Evolutionary conservation across 805 yeast species (phyloP).

Genomic region (Monosporozyma servazzii): DNA sequence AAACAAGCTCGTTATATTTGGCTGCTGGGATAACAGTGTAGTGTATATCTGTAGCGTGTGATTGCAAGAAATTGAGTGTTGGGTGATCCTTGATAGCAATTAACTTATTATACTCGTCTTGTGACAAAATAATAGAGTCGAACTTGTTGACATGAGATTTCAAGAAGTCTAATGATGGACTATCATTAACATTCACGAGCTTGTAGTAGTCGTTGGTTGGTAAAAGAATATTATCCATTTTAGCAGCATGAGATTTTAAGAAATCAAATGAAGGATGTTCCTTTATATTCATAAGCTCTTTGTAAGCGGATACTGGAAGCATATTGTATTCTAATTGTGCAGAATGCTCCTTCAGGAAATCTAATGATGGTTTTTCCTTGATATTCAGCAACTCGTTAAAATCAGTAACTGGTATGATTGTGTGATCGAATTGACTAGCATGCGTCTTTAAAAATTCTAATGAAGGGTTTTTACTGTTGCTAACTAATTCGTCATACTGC

Average conservation of each 20-base stretch:
- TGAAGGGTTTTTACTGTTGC: constrained; percentile 2
- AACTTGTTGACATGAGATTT: background rate
- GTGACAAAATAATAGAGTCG: background rate
- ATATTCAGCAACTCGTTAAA: background rate
- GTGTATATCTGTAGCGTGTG: background rate
- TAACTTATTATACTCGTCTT: constrained; percentile 2
- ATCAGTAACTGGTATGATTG: background rate
- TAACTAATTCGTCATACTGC: constrained; percentile 9
- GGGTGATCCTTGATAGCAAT: background rate
- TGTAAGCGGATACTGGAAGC: background rate
- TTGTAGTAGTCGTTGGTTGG: background rate
- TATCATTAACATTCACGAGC: constrained; percentile 3
- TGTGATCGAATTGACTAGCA: background rate
- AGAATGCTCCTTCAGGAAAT: constrained; percentile 5
- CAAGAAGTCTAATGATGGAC: constrained; percentile 4
- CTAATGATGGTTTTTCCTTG: constrained; percentile 3
- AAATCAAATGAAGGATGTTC: constrained; percentile 3
- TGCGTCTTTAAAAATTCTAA: constrained; percentile 3
- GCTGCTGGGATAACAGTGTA: constrained; percentile 6
- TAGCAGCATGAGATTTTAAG: constrained; percentile 5
- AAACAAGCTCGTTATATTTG: constrained; percentile 8
- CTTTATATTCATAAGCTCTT: background rate
- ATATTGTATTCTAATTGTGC: constrained; percentile 3
- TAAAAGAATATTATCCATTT: background rate
- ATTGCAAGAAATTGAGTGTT: background rate